Base-by-base conservation (phyloP, 208 protist species). In the Vickermania spadyakhi region DNA sequence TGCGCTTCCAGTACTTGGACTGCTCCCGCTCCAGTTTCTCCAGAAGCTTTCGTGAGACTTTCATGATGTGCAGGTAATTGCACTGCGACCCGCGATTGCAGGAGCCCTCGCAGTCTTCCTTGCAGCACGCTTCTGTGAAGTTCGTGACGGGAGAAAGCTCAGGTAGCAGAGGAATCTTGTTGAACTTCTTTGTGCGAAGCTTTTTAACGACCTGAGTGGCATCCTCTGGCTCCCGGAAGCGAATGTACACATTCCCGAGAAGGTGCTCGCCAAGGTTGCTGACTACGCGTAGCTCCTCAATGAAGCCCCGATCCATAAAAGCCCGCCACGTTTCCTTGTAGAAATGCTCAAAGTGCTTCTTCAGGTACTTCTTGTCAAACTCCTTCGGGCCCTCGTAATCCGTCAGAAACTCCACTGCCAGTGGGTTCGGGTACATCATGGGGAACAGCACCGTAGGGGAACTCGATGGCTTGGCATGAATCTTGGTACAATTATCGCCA, bases 41-140 rank as follows among this genome's bases (percentile, higher is more conserved):
- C 60, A 89, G 68, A 26, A 95, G 73, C 56, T 80, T 81, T 18
- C 85, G 82, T 11, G 84, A 90, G 27, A 95, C 83, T 52, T 89
- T 92, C 76, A 98, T 93, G 36, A 98, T 81, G 75, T 99, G 98
- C 58, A 99, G 85, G 69, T 98, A 99, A 79, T 99, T 99, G 82
- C 98, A 99, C 74, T 98, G 95, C 25, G 81, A 77, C 3, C 94
- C 96, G 31, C 96, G 87, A 23, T 60, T 62, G 78, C 98, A 99
- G 21, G 79, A 72, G 52, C 76, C 77, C 64, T 97, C 91, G 30
- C 98, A 84, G 62, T 97, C 97, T 67, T 98, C 95, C 61, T 97
- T 91, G 84, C 98, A 99, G 71, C 93, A 91, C 42, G 97, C 97
- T 68, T 99, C 97, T 0, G 82, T 81, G 65, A 99, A 99, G 77